Evolutionary conservation across 306 rosid genomes (phyloP), one percentile per base, ranked within the genome.

Genomic region (Quercus aquifolioides): DNA sequence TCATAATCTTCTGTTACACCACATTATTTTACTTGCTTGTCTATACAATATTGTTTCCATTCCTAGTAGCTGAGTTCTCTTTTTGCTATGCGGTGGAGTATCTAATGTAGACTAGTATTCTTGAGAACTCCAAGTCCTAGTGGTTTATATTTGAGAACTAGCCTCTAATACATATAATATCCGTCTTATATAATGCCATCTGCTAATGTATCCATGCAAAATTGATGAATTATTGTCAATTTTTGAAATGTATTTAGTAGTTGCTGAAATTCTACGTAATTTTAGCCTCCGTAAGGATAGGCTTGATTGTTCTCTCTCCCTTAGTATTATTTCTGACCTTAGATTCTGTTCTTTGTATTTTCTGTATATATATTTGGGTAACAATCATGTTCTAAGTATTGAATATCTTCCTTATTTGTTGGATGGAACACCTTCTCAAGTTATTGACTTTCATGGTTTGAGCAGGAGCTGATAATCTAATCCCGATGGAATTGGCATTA

Each of bases 401-500:
- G 64, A 31, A 84, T 71, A 58, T 46, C 38, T 58, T 55, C 59
- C 57, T 73, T 58, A 1, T 7, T 49, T 18, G 21, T 72, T 78
- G 67, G 67, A 69, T 33, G 17, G 12, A 76, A 63, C 60, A n/a
- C 56, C 58, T 69, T 79, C 78, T 58, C 51, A 69, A 41, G 55
- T 82, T 82, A 60, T 71, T 68, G 35, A 57, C 21, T 54, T 71
- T 70, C n/a, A 56, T 81, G 57, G 52, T 79, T 41, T 73, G 89
- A 33, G 73, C 94, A 95, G 99, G 99, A 76, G 99, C 93, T 79
- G 99, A 95, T 80, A 84, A 95, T 88, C 97, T 95, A 63, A 93
- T 95, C 70, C 99, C 99, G 55, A 91, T 93, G 96, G 98, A 95
- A 80, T 83, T 95, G 90, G 99, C 98, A 30, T 85, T 93, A 69